These are phyloP conservation scores for Mycosarcoma mackinlayi DNA, from an alignment of 1,284 basidiomycete genomes.

Conservation along the genomic window DNA sequence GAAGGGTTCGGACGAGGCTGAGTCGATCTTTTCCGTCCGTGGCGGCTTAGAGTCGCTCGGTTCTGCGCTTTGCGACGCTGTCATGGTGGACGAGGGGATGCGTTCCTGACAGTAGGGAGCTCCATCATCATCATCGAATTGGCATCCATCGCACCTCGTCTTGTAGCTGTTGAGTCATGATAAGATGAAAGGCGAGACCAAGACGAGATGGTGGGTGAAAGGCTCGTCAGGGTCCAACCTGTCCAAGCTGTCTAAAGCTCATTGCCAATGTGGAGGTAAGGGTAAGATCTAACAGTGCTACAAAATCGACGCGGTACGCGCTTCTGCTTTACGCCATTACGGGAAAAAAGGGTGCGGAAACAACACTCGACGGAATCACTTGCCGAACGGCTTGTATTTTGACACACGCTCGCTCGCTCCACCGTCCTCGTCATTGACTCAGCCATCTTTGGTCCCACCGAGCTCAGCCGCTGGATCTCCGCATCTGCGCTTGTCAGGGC, in stretches of 20 bases:
- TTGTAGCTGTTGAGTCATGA: neutral
- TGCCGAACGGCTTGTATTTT: too few relatives aligned
- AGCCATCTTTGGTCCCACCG: neutral
- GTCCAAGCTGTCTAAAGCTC: too few relatives aligned
- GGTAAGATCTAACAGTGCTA: slow-evolving; percentile 6
- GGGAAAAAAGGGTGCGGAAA: neutral
- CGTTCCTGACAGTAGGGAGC: neutral
- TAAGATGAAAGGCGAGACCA: neutral
- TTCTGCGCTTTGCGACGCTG: neutral
- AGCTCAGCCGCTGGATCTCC: too few relatives aligned
- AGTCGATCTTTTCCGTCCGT: slow-evolving; percentile 22
- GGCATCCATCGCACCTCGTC: neutral
- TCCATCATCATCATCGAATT: neutral
- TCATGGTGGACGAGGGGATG: slow-evolving; percentile 6
- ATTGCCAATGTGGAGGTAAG: slow-evolving; percentile 5
- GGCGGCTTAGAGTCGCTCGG: slow-evolving; percentile 7
- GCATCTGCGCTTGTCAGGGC: neutral
- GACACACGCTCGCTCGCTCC: slow-evolving; percentile 3
- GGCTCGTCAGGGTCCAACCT: slow-evolving; percentile 12
- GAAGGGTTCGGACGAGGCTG: slow-evolving; percentile 41
- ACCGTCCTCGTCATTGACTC: slow-evolving; percentile 6
- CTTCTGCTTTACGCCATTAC: slow-evolving; percentile 25
- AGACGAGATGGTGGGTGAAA: neutral
- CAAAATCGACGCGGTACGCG: slow-evolving; percentile 19
- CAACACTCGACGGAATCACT: too few relatives aligned